Conservation (phyloP, 331 rosid species). For the Rosa hybrid region DNA sequence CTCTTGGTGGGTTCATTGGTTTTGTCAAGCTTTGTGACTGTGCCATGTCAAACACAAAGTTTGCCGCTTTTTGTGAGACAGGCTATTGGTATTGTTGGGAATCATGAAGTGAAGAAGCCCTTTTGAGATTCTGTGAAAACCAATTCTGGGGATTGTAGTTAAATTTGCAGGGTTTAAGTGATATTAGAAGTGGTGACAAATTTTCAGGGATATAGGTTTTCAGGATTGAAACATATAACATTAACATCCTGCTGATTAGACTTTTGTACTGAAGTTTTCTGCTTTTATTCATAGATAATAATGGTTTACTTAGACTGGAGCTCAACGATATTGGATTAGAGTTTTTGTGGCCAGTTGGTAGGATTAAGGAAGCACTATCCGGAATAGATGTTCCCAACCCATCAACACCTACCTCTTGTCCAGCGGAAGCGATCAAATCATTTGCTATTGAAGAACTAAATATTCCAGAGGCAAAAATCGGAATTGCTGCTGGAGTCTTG, state of each 20-base stretch:
- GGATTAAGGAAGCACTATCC: constrained; percentile 55
- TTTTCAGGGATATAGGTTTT: neutral
- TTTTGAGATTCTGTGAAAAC: neutral
- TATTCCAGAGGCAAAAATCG: constrained; percentile 66
- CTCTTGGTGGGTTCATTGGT: neutral
- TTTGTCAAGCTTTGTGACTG: neutral
- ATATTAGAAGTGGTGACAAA: neutral
- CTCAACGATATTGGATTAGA: constrained; percentile 68
- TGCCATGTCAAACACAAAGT: neutral
- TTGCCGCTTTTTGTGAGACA: neutral
- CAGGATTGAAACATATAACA: too few species aligned
- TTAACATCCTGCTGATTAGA: neutral
- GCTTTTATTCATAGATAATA: constrained; percentile 43
- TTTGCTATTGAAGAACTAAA: constrained; percentile 60
- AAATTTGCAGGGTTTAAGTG: neutral
- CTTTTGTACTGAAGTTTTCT: constrained; percentile 21
- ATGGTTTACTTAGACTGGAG: constrained; percentile 60
- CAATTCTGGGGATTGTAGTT: neutral
- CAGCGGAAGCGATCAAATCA: constrained; percentile 54
- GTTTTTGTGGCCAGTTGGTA: constrained; percentile 73
- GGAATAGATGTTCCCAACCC: constrained; percentile 36
- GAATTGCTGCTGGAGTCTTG: constrained; percentile 72
- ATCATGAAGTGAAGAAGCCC: neutral
- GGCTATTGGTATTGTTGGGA: neutral
- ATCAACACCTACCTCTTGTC: constrained; percentile 59